phyloP scores from a whole-genome alignment of 148 eudicot species.

The Amaranthus hypochondriacus region DNA sequence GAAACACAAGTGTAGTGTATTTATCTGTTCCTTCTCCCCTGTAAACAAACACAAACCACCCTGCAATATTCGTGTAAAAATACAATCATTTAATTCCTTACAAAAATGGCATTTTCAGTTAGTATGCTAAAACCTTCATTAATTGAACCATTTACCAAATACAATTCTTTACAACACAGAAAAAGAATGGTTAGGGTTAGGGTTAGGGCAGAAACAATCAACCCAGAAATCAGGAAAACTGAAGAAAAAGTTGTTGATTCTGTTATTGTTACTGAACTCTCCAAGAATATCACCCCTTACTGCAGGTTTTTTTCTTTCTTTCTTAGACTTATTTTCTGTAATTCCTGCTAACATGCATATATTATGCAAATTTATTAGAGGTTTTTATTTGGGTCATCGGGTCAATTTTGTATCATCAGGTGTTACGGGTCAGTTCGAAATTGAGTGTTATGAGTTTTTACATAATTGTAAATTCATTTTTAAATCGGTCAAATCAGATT shows the following conservation, averaged over 20 bases:
- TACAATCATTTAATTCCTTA: background rate
- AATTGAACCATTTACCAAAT: background rate
- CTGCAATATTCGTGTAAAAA: too few species aligned
- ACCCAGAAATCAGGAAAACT: constrained; percentile 74
- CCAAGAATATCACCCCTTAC: constrained; percentile 83
- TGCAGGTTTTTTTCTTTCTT: constrained; percentile 55
- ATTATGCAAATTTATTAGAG: too few species aligned
- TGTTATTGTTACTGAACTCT: constrained; percentile 68
- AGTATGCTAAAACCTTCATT: constrained; percentile 17
- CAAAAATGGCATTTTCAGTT: constrained; percentile 29
- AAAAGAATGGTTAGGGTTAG: constrained; percentile 48
- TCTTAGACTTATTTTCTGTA: background rate
- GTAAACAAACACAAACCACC: background rate
- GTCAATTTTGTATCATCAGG: too few species aligned
- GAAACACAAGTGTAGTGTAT: background rate
- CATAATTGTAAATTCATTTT: too few species aligned
- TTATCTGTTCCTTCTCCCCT: background rate
- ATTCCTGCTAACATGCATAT: background rate
- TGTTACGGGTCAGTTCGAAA: too few species aligned
- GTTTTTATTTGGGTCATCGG: too few species aligned
- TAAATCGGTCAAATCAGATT: too few species aligned
- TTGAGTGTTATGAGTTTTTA: too few species aligned
- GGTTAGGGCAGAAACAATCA: constrained; percentile 71
- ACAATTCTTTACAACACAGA: constrained; percentile 15
- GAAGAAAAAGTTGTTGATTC: constrained; percentile 90